phyloP scores from a whole-genome alignment of 305 asterid species.

The Nicotiana rustica region DNA sequence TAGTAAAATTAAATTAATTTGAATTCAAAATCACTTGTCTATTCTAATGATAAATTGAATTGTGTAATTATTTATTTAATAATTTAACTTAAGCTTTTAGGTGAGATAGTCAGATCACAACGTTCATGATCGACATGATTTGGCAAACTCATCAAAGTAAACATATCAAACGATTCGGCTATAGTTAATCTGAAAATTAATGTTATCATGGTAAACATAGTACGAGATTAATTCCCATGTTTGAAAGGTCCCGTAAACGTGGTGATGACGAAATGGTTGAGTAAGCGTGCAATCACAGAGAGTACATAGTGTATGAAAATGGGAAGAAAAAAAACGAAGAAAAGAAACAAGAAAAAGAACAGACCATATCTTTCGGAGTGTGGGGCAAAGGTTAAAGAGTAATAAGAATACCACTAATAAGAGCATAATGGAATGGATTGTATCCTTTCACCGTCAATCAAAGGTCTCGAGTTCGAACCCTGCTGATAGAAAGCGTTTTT shows the following conservation, averaged over 20 bases:
- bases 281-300: slow-evolving; percentile 74
- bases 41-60: neutral
- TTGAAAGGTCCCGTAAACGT: slow-evolving; percentile 50
- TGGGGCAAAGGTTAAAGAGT: neutral
- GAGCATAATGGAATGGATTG: neutral
- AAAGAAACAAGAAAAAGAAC: neutral
- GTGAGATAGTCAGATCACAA: neutral
- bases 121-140: neutral
- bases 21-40: too few relatives aligned
- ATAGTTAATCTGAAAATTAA: slow-evolving; percentile 21
- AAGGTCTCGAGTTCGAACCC: neutral
- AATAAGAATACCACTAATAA: fast-evolving
- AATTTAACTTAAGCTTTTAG: neutral
- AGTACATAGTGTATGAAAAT: slow-evolving; percentile 47
- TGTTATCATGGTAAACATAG: slow-evolving; percentile 17
- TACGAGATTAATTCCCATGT: slow-evolving; percentile 35
- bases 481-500: neutral
- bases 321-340: slow-evolving; percentile 20
- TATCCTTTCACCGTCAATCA: neutral
- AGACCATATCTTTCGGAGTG: neutral
- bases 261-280: slow-evolving; percentile 65
- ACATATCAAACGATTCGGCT: neutral
- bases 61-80: neutral
- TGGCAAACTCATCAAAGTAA: slow-evolving; percentile 3
- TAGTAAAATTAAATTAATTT: too few relatives aligned